Conservation (phyloP, 1,139 yeast genomes). For the Geotrichum bryndzae region DNA sequence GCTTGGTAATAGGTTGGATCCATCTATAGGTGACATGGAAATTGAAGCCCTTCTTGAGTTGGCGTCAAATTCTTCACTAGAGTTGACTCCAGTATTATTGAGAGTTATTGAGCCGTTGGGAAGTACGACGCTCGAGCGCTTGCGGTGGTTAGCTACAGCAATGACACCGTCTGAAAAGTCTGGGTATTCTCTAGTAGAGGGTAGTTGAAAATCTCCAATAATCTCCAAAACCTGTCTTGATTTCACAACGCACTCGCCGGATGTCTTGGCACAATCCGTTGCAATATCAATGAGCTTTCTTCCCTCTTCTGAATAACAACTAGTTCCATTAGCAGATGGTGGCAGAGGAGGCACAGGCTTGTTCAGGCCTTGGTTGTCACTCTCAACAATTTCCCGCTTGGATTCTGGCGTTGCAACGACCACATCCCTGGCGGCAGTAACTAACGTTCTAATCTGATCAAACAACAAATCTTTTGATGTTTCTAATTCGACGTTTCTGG, state of each 20-base stretch:
- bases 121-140: slow-evolving; percentile 5
- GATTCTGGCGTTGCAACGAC: slow-evolving; percentile 19
- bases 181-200: slow-evolving; percentile 61
- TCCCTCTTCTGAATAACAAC: slow-evolving; percentile 7
- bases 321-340: neutral
- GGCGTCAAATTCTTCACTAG: neutral
- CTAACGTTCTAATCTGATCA: slow-evolving; percentile 33
- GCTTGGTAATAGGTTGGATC: neutral
- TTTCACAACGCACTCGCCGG: slow-evolving; percentile 40
- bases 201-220: slow-evolving; percentile 68
- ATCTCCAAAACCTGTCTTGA: slow-evolving; percentile 46
- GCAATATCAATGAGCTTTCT: slow-evolving; percentile 24
- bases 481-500: slow-evolving; percentile 32
- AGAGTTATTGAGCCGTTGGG: slow-evolving; percentile 2
- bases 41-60: neutral
- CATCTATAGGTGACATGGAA: neutral
- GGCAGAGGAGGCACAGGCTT: neutral
- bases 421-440: slow-evolving; percentile 24
- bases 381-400: slow-evolving; percentile 14
- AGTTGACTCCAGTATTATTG: neutral
- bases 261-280: slow-evolving; percentile 33
- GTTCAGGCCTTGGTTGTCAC: slow-evolving; percentile 11
- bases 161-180: slow-evolving; percentile 67
- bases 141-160: slow-evolving; percentile 15
- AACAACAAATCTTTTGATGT: slow-evolving; percentile 35